Evolutionary conservation across 768 basidiomycete genomes (phyloP).

Genomic region (Pleurotus salmoneostramineus): DNA sequence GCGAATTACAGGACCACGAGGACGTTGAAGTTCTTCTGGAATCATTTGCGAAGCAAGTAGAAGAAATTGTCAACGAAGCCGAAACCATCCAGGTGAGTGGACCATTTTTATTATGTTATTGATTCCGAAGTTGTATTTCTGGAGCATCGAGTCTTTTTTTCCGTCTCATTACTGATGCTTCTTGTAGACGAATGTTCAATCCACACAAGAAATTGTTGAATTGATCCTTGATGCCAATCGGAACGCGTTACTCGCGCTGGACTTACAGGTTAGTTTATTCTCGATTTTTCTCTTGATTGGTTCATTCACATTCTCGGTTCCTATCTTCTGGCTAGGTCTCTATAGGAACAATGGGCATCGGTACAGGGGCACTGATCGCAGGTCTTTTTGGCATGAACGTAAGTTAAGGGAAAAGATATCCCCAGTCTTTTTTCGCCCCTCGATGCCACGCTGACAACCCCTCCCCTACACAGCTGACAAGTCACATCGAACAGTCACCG

Average conservation of each 20-base stretch:
- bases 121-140: neutral
- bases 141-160: neutral
- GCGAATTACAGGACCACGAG: conserved; percentile 79
- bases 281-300: neutral
- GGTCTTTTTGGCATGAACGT: conserved; percentile 98
- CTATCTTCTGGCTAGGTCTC: conserved; percentile 61
- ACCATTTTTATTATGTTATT: conserved; percentile 1
- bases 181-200: conserved; percentile 82
- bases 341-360: conserved; percentile 92
- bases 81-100: conserved; percentile 73
- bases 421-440: conserved; percentile 14
- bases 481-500: conserved; percentile 66
- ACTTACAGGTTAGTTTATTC: conserved; percentile 65
- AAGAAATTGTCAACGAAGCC: conserved; percentile 93
- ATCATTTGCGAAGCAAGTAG: conserved; percentile 93
- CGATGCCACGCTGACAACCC: conserved; percentile 6
- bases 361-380: conserved; percentile 84
- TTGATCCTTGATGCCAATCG: conserved; percentile 95
- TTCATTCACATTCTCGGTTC: neutral
- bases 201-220: conserved; percentile 97
- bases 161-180: neutral
- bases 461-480: conserved; percentile 51
- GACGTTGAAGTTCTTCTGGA: conserved; percentile 93
- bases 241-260: conserved; percentile 86
- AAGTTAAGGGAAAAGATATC: too few relatives aligned